Conservation (phyloP, 83 land plant species). For the Picea abies region DNA sequence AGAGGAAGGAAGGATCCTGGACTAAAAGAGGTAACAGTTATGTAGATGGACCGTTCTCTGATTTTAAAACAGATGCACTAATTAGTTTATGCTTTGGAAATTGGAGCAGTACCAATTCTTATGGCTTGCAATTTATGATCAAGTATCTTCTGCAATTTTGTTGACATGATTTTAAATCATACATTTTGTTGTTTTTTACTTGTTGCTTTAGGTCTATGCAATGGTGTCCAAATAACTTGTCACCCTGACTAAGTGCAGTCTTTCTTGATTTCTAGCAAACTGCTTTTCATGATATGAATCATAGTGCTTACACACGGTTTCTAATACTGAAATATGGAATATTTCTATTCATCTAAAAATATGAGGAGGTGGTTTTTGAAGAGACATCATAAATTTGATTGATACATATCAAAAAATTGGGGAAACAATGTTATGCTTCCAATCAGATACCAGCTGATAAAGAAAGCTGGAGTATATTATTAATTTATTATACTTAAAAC, state of each 20-base stretch:
- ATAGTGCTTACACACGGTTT: not conserved
- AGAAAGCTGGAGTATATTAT: too few relatives aligned
- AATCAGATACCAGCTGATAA: too few relatives aligned
- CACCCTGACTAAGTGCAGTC: not conserved
- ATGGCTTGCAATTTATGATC: not conserved
- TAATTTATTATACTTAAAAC: too few relatives aligned
- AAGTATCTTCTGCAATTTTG: not conserved
- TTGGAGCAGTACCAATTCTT: too few relatives aligned
- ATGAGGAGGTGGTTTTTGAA: not conserved
- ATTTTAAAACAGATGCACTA: not conserved
- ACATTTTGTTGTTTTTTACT: not conserved
- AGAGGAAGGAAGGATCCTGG: not conserved
- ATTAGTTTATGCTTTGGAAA: not conserved
- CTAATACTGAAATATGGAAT: not conserved
- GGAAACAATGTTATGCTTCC: too few relatives aligned
- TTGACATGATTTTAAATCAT: not conserved
- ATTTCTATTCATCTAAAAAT: not conserved
- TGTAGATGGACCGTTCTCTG: not conserved
- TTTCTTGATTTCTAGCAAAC: not conserved
- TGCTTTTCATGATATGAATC: not conserved
- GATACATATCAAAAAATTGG: not conserved
- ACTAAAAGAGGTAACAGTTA: constrained; percentile 5
- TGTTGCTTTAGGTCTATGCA: not conserved
- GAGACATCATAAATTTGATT: not conserved
- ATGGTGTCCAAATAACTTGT: not conserved